Evolutionary conservation across 768 basidiomycete genomes (phyloP), one percentile per base, ranked within the genome.

Genomic region (Collybia nuda): DNA sequence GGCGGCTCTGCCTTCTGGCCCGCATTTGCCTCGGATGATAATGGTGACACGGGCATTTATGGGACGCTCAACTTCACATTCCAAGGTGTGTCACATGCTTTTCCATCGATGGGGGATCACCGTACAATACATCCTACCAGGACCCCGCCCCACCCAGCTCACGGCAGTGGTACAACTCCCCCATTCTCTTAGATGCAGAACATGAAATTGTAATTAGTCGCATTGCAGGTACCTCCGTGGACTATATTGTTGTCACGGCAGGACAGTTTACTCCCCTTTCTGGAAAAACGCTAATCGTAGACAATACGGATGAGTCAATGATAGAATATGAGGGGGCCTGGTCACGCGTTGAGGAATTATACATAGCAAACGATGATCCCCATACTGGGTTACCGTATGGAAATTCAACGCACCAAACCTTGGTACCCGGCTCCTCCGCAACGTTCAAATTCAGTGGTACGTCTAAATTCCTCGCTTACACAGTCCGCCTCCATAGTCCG

Each of bases 361-460:
- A 60, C 40, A 47, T 46, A 14, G 51, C 57, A 3, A 36, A 39
- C 1, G 32, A 48, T 23, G 24, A 51, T 18, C 60, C 54, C 14
- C n/a, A 2, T 17, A 19, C 53, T 15, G 63, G 65, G 0, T 54
- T 56, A 50, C 57, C 65, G 1, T 60, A 61, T 40, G 57, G 62
- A 11, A 65, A 65, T 52, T 56, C 60, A 6, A 66, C 65, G 2
- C 65, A 62, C 35, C 58, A 60, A 29, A 53, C 61, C 1, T 52
- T 40, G 1, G 46, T 29, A n/a, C 39, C 49, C 14, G 67, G 63
- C 2, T 56, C 56, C 14, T 50, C 42, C 11, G 60, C 65, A 18
- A 62, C 62, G 21, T 65, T 65, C 32, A 48, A n/a, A 3, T 69
- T 69, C 51, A 61, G 47, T 46, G 67, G 67, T 67, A 51, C 15